These are phyloP conservation scores for Rauvolfia tetraphylla DNA, from an alignment of 257 asterid genomes.

Conservation along the genomic window DNA sequence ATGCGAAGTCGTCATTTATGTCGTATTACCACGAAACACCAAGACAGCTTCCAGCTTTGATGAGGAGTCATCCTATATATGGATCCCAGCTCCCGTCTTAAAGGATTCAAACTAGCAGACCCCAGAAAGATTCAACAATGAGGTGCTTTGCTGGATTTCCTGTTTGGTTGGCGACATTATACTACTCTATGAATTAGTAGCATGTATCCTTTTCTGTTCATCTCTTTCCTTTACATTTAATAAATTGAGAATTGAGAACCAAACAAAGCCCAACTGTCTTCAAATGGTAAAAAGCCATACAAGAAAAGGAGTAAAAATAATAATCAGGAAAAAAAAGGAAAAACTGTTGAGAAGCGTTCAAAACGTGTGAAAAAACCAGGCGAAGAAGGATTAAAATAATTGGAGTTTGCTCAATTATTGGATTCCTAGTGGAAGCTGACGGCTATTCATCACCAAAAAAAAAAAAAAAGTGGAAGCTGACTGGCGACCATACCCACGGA, in stretches of 20 bases:
- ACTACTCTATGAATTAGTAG: too few species aligned
- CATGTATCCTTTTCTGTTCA: neutral
- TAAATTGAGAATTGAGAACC: too few species aligned
- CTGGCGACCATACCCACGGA: neutral
- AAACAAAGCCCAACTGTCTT: too few species aligned
- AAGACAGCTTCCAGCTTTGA: neutral
- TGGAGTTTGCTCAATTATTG: neutral
- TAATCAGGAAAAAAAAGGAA: too few species aligned
- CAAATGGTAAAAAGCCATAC: too few species aligned
- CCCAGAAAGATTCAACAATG: neutral
- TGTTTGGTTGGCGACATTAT: too few species aligned
- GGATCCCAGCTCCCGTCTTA: neutral
- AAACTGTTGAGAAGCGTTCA: neutral
- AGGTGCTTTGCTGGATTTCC: neutral
- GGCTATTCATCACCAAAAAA: too few species aligned
- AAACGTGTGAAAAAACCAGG: neutral
- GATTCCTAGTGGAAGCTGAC: neutral
- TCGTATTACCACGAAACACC: slow-evolving; percentile 1
- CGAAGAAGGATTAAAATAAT: neutral
- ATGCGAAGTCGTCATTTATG: neutral
- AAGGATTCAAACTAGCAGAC: neutral
- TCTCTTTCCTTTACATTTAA: too few species aligned
- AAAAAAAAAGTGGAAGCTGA: neutral
- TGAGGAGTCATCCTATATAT: neutral
- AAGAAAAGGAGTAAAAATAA: too few species aligned